Percentiles rank a stretch among this genome's conserved stretches.
Conservation (phyloP, 306 rosid species). For the Myrica gale region DNA sequence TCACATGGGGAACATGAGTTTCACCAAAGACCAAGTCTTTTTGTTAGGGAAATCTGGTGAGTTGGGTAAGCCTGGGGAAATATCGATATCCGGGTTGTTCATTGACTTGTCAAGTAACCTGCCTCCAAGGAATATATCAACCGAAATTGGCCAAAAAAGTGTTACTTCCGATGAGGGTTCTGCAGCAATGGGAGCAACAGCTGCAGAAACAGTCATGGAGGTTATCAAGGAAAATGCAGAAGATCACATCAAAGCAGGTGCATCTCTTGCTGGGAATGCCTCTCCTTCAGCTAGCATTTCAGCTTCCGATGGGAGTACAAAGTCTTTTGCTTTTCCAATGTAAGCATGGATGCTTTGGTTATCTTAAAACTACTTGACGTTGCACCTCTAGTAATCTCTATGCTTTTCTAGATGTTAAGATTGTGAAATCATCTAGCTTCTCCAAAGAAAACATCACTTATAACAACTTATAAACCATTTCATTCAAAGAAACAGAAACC, state of each 20-base stretch:
- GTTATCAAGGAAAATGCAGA: constrained; percentile 59
- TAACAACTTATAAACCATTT: too few relatives aligned
- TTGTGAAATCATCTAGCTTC: background rate
- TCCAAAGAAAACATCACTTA: background rate
- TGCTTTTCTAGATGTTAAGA: background rate
- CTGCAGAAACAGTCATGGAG: constrained; percentile 77
- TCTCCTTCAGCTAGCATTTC: constrained; percentile 30
- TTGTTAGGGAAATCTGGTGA: constrained; percentile 52
- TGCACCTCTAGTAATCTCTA: background rate
- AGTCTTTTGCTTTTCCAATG: constrained; percentile 72
- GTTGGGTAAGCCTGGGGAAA: constrained; percentile 43
- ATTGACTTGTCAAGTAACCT: constrained; percentile 33
- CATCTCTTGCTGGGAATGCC: background rate
- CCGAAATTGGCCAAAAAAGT: constrained; percentile 31
- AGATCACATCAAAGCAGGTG: constrained; percentile 16
- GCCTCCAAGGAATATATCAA: constrained; percentile 31
- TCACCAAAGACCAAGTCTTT: constrained; percentile 50
- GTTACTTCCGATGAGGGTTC: constrained; percentile 21
- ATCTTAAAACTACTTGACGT: background rate
- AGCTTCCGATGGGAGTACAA: constrained; percentile 45
- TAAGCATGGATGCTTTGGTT: constrained; percentile 36
- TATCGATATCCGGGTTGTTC: constrained; percentile 12
- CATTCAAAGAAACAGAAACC: background rate
- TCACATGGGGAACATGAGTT: constrained; percentile 80
- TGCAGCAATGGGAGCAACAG: constrained; percentile 47